phyloP scores from a whole-genome alignment of 257 asterid species.

The Solanum pennellii region DNA sequence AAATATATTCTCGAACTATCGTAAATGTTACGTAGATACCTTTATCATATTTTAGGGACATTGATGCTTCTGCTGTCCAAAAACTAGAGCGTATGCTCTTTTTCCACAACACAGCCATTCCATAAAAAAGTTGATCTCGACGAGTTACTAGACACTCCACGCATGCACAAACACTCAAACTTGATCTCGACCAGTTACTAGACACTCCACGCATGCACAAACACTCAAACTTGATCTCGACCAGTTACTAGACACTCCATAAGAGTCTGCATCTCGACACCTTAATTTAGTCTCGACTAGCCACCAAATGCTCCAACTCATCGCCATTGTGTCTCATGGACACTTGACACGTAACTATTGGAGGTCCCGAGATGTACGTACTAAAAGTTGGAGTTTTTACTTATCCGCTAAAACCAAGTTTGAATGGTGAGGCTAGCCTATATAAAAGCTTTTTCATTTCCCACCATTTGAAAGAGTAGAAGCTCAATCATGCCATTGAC shows the following conservation, averaged over 20 bases:
- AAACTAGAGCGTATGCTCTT: too few species aligned
- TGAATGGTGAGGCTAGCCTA: neutral
- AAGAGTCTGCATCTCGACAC: neutral
- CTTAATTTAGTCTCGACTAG: neutral
- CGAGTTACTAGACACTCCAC: neutral
- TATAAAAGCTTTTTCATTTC: neutral
- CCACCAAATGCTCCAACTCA: neutral
- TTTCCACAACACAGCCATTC: neutral
- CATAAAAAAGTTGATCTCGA: neutral
- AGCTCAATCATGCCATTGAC: neutral
- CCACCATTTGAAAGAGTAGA: neutral
- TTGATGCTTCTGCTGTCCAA: too few species aligned
- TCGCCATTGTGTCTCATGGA: neutral
- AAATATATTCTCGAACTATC: too few species aligned
- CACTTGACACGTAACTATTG: neutral
- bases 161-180: neutral
- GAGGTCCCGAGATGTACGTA: neutral
- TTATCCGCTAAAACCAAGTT: neutral
- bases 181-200: neutral
- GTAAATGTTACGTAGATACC: too few species aligned
- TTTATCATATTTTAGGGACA: too few species aligned
- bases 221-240: neutral
- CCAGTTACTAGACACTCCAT: neutral
- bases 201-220: neutral
- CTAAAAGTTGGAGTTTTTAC: neutral